phyloP scores from a whole-genome alignment of 306 rosid species.

The Purshia tridentata region DNA sequence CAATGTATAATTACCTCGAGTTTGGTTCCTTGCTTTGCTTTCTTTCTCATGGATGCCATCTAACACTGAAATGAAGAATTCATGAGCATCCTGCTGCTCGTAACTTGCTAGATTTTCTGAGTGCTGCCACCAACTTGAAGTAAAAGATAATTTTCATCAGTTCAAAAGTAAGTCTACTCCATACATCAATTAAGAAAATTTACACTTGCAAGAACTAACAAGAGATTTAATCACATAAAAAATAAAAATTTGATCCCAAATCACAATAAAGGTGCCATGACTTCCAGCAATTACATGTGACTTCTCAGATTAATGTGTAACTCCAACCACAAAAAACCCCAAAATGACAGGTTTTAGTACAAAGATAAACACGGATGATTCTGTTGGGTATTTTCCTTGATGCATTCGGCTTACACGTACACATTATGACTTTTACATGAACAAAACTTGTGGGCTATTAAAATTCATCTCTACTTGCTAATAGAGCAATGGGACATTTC shows the following conservation, averaged over 20 bases:
- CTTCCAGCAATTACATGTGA: constrained; percentile 2
- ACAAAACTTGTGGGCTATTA: constrained; percentile 12
- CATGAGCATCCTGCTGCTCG: constrained; percentile 97
- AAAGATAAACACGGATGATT: constrained; percentile 10
- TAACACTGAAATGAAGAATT: constrained; percentile 87
- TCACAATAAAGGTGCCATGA: not conserved
- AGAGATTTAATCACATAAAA: not conserved
- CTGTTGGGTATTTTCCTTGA: not conserved
- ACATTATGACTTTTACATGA: constrained; percentile 6
- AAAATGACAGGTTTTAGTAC: not conserved
- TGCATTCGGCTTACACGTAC: constrained; percentile 18
- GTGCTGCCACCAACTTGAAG: constrained; percentile 89
- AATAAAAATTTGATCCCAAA: not conserved
- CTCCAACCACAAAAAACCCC: not conserved
- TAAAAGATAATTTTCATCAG: constrained; percentile 54
- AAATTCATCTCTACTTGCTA: constrained; percentile 24
- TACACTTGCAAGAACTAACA: constrained; percentile 13
- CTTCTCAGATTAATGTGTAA: not conserved
- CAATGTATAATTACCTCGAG: constrained; percentile 52
- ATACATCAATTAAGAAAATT: constrained; percentile 9
- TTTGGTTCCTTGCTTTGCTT: constrained; percentile 47
- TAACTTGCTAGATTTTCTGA: constrained; percentile 86
- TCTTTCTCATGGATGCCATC: constrained; percentile 84
- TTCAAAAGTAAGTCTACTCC: constrained; percentile 35
- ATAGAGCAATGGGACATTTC: not conserved